Base-by-base conservation (phyloP, 441 rosid genomes). In the Populus trichocarpa region DNA sequence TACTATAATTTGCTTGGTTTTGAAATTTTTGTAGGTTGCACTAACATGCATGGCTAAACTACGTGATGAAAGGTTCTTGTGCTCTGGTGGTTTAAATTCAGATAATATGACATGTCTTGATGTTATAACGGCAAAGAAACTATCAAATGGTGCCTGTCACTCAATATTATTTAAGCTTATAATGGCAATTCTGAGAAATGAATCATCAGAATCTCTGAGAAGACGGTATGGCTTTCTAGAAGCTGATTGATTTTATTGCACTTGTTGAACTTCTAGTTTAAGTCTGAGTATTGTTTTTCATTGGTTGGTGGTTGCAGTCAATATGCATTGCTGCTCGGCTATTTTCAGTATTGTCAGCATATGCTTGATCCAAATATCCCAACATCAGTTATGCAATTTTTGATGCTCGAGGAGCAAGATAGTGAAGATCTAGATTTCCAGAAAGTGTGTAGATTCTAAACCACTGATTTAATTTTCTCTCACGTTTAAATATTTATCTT, bases 21-120 rank as follows among this genome's bases (percentile, higher is more conserved):
- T 70, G 67, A 71, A 75, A 76, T 81, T 72, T 78, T 80, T 74
- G 69, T 80, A 93, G 99, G 99, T 96, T 85, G 93, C 97, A 32
- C 96, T 96, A 79, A 96, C 98, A 78, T 96, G 95, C 87, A 94
- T 96, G 93, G 99, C 98, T 72, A 93, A 96, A 76, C 88, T 94
- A 61, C 93, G 97, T 12, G 98, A 96, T 86, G 98, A 96, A 80
- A 93, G 94, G 77, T 94, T 90, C 85, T 78, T 87, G 69, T 85
- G 84, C 86, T 95, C 91, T 30, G 86, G 86, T 83, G 90, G 89
- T 79, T 80, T 90, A 78, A 90, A 80, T 86, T 89, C 96, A 74
- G 98, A 94, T 85, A 89, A 84, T 64, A 85, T 92, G 78, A 90
- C 97, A 28, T 90, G 91, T 84, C 95, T 96, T 82, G 98, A 94